Evolutionary conservation across 2,329 filamentous ascomycete species (phyloP), one percentile per base, ranked within the genome.

Genomic region (Monascus ruber): DNA sequence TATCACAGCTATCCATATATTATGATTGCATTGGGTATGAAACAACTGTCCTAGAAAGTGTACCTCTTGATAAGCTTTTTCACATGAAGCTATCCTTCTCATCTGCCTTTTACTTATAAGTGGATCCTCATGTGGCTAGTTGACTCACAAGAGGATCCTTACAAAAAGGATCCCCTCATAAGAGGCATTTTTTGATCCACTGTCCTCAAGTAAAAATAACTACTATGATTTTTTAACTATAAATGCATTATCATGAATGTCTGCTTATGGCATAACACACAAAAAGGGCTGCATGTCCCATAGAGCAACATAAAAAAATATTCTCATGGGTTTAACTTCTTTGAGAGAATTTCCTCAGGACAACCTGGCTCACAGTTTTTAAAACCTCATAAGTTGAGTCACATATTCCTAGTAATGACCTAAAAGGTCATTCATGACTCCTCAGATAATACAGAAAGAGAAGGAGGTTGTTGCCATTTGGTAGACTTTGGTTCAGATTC

Each of bases 111-210:
- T 35, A 31, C 24, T 40, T 31, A 17, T 26, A 36, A 26, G 26
- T 31, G 33, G 27, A 32, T 10, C 33, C 26, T 40, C 27, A 40
- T 10, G 33, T 33, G 38, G n/a, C 33, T 33, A 10, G 35, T 40
- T 40, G 26, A 33, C 33, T 40, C 38, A 32, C 28, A 40, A 40
- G 38, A 40, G n/a, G n/a, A n/a, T n/a, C n/a, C n/a, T n/a, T n/a
- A n/a, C n/a, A n/a, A n/a, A n/a, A n/a, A 24, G 26, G 26, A 9
- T 9, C 26, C 34, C 33, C 28, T 40, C 28, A 34, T 40, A 32
- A 26, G 33, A 31, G 10, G 10, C 10, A 11, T 28, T 31, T 40
- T 24, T 31, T 36, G n/a, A 40, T 31, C 5, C n/a, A 40, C 17
- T 36, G 8, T 24, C 6, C 24, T 10, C 38, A 36, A 35, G 33